Conservation (phyloP, 2,329 filamentous ascomycete genomes). For the Neoscytalidium dimidiatum region DNA sequence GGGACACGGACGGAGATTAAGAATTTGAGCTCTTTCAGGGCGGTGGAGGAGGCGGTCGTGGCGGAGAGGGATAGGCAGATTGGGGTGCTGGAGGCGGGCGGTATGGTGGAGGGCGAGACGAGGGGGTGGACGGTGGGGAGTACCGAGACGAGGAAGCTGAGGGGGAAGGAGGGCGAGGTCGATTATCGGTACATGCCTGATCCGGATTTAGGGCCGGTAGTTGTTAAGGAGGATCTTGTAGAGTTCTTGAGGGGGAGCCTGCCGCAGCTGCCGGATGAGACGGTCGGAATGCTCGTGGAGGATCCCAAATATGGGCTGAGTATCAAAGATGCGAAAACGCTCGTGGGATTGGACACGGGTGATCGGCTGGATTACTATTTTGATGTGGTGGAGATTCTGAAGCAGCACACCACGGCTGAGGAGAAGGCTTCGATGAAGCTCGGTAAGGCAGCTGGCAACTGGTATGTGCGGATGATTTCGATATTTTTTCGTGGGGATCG, state of each 20-base stretch:
- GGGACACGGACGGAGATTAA: constrained; percentile 96
- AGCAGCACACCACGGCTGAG: constrained; percentile 33
- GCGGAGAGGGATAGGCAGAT: constrained; percentile 92
- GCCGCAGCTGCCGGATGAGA: constrained; percentile 71
- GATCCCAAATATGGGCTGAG: constrained; percentile 66
- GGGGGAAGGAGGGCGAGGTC: constrained; percentile 94
- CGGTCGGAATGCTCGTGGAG: constrained; percentile 62
- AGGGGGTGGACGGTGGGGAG: constrained; percentile 88
- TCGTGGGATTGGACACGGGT: constrained; percentile 77
- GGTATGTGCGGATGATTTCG: constrained; percentile 34
- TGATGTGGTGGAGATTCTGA: constrained; percentile 54
- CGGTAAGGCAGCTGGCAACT: constrained; percentile 60
- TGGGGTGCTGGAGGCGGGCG: constrained; percentile 71
- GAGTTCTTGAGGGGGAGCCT: constrained; percentile 62
- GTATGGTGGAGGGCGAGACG: constrained; percentile 79
- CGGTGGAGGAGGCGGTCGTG: constrained; percentile 90
- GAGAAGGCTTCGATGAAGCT: constrained; percentile 23
- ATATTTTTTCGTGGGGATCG: neutral
- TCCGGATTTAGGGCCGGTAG: constrained; percentile 79
- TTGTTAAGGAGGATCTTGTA: constrained; percentile 73
- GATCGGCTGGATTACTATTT: constrained; percentile 81
- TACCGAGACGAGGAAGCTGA: constrained; percentile 75
- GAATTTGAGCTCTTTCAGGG: constrained; percentile 92
- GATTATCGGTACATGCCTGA: constrained; percentile 99
- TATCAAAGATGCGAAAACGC: constrained; percentile 77